Base-by-base conservation (phyloP, 805 yeast species). In the Candida sithepensis region DNA sequence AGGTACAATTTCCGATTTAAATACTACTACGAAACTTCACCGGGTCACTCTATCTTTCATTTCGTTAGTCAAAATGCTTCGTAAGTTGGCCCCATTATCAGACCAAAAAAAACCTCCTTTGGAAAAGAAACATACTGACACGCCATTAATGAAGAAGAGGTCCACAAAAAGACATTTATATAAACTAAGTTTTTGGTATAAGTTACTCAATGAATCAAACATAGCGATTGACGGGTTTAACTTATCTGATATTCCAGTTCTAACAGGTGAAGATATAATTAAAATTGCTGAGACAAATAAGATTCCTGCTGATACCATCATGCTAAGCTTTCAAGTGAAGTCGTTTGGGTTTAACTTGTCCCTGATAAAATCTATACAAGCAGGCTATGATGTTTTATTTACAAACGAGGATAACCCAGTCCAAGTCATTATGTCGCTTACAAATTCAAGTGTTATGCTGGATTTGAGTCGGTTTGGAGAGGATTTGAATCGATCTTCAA, bases 341-440 rank as follows among this genome's bases (percentile, higher is more conserved):
- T 49, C 63, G 3, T 19, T 57, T 6, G 52, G 49, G 2, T 39
- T 53, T 4, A 51, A 47, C 43, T 34, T 58, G 12, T 46, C 59
- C 2, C 51, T 50, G 14, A 39, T 63, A 12, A 48, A 44, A 33
- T 41, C 45, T 5, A 57, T 53, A 41, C 58, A 60, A 48, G 68
- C 81, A 2, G 82, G 83, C 2, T 78, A 64, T 52, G 78, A 77
- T 37, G 54, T 78, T 12, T 48, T 64, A 16, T 78, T 69, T 46
- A 59, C 60, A 3, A 64, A 66, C 28, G 59, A 63, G 4, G 81
- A 77, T 46, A 64, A 60, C 18, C 82, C 82, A 1, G 56, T 69
- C 22, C 73, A 71, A 42, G 46, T 67, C 23, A 62, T 70, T 10
- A 33, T 65, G 8, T 68, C 73, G 8, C 43, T 73, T n/a, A 64